Evolutionary conservation across 257 asterid genomes (phyloP), one percentile per base, ranked within the genome.

Genomic region (Nicotiana obtusifolia): DNA sequence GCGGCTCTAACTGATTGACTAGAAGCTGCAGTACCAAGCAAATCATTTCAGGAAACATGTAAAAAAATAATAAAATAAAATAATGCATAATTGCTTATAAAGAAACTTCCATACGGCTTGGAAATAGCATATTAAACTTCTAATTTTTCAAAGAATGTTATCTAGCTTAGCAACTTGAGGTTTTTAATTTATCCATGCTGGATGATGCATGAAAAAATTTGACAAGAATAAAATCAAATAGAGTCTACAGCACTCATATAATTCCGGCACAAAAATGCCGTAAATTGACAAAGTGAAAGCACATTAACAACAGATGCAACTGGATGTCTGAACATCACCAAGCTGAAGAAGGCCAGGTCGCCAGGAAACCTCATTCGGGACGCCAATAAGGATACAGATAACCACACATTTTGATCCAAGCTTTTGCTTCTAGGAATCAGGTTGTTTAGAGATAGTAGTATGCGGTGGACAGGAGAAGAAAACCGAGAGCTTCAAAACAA

Each of bases 1-100:
- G 88, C 59, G 98, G 97, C 93, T 95, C 99, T 88, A 95, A 86
- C 86, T 93, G 97, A 86, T 76, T 86, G 67, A 61, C 89, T 13
- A 95, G 91, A 80, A 95, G 98, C 98, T 95, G 95, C 90, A 86
- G 37, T 26, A 30, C 16, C 82, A n/a, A 47, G 80, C 44, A 83
- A 62, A 35, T 77, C 84, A 33, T 67, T 62, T 24, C 82, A 54
- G 30, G 17, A 71, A 82, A 82, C 68, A 14, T 54, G 79, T 24
- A 64, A 59, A 11, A 11, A 54, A 4, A 47, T 26, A 7, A 15
- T 5, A 3, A n/a, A 24, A 52, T 14, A 52, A 52, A 73, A 47
- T 73, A 15, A 73, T 22, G 22, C 2, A 15, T 49, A 49, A 26
- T 49, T 69, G 33, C 57, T 75, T 49, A 52, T 49, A 15, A 75